phyloP scores from a whole-genome alignment of 345 rosid genomes.

The Gossypium mustelinum region DNA sequence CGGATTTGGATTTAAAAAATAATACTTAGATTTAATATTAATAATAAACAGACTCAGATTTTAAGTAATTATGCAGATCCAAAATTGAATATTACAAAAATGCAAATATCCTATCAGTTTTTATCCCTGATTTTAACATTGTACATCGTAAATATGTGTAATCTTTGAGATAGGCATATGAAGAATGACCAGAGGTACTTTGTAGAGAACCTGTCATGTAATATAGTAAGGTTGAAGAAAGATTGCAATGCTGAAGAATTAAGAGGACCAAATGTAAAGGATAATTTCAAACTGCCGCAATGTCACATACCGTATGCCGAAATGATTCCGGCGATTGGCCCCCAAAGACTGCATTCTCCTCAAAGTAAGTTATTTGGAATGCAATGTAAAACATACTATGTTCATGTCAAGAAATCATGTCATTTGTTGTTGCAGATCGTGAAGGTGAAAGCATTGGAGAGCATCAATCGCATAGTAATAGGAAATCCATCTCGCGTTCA shows the following conservation, averaged over 20 bases:
- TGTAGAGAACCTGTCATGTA: conserved; percentile 48
- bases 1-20: not conserved
- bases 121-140: not conserved
- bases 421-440: conserved; percentile 29
- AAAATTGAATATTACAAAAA: no score
- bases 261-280: conserved; percentile 29
- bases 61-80: no score
- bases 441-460: conserved; percentile 19
- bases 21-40: no score
- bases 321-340: conserved; percentile 47
- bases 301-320: conserved; percentile 41
- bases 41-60: no score
- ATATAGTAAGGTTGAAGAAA: conserved; percentile 41
- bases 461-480: conserved; percentile 3
- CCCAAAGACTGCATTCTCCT: not conserved
- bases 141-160: not conserved
- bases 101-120: no score
- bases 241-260: conserved; percentile 38
- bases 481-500: conserved; percentile 9
- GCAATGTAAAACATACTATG: not conserved
- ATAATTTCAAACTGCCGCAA: not conserved
- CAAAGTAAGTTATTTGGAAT: conserved; percentile 24
- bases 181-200: conserved; percentile 48
- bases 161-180: conserved; percentile 39
- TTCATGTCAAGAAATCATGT: not conserved